Evolutionary conservation across 108 stramenopile genomes (phyloP).

Genomic region (Fistulifera pelliculosa): DNA sequence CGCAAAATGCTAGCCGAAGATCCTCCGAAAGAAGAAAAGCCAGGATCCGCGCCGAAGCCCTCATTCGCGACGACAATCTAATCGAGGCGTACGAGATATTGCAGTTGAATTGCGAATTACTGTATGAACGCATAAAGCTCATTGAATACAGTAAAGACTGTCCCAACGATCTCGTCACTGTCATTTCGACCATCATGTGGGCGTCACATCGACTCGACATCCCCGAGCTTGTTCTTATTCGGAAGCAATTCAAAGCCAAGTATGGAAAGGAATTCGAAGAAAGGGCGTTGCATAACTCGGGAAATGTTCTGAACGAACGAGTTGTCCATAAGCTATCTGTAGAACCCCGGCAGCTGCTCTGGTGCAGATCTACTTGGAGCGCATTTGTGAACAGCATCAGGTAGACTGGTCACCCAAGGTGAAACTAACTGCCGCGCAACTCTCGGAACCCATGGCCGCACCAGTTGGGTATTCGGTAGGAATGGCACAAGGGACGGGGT

Average conservation of each 20-base stretch:
- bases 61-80: slow-evolving; percentile 82
- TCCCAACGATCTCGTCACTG: slow-evolving; percentile 63
- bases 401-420: slow-evolving; percentile 74
- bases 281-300: slow-evolving; percentile 58
- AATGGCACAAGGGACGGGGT: slow-evolving; percentile 47
- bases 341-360: slow-evolving; percentile 78
- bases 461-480: slow-evolving; percentile 65
- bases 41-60: slow-evolving; percentile 76
- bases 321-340: slow-evolving; percentile 80
- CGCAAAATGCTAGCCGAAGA: slow-evolving; percentile 65
- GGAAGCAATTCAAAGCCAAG: slow-evolving; percentile 78
- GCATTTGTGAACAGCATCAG: slow-evolving; percentile 75
- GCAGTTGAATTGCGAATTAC: slow-evolving; percentile 67
- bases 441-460: slow-evolving; percentile 70
- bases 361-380: slow-evolving; percentile 82
- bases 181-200: slow-evolving; percentile 74
- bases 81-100: slow-evolving; percentile 87
- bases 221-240: slow-evolving; percentile 60
- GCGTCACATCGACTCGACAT: slow-evolving; percentile 68
- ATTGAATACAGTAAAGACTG: slow-evolving; percentile 55
- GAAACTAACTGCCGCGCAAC: slow-evolving; percentile 31
- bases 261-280: slow-evolving; percentile 82
- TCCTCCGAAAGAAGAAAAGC: slow-evolving; percentile 89
- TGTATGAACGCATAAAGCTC: slow-evolving; percentile 68
- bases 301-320: slow-evolving; percentile 77